phyloP scores from a whole-genome alignment of 2,329 filamentous ascomycete genomes.

The Aureobasidium sp. region DNA sequence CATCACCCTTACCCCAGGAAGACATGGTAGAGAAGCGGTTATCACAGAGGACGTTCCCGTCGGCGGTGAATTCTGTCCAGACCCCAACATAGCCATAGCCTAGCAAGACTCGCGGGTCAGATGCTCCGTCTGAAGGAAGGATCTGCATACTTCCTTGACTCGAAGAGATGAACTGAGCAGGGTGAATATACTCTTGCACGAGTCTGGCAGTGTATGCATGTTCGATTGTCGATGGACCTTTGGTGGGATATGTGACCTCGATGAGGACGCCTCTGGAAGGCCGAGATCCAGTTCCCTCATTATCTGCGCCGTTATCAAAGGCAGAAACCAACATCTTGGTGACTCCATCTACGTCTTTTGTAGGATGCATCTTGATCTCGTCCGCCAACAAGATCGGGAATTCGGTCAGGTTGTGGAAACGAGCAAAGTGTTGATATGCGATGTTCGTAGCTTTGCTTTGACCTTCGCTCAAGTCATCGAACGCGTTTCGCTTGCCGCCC shows the following conservation, averaged over 20 bases:
- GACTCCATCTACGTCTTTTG: conserved; percentile 19
- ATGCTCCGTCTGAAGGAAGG: conserved; percentile 8
- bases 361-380: conserved; percentile 17
- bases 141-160: conserved; percentile 24
- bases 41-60: conserved; percentile 37
- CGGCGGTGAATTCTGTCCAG: conserved; percentile 40
- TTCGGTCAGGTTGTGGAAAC: conserved; percentile 39
- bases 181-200: conserved; percentile 25
- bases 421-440: conserved; percentile 47
- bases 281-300: background rate
- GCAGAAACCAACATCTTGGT: conserved; percentile 33
- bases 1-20: conserved; percentile 24
- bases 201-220: conserved; percentile 24
- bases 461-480: conserved; percentile 16
- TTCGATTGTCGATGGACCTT: too few species aligned
- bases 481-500: conserved; percentile 26
- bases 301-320: conserved; percentile 41
- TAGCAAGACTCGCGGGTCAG: conserved; percentile 29
- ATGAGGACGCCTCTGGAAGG: conserved; percentile 27
- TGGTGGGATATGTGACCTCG: conserved; percentile 26
- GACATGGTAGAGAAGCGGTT: conserved; percentile 35
- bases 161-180: conserved; percentile 20
- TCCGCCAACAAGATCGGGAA: conserved; percentile 21
- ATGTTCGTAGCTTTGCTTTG: conserved; percentile 26
- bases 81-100: conserved; percentile 50